Conservation (phyloP, 371 early-diverging fungal species). For the Mortierella sp. region DNA sequence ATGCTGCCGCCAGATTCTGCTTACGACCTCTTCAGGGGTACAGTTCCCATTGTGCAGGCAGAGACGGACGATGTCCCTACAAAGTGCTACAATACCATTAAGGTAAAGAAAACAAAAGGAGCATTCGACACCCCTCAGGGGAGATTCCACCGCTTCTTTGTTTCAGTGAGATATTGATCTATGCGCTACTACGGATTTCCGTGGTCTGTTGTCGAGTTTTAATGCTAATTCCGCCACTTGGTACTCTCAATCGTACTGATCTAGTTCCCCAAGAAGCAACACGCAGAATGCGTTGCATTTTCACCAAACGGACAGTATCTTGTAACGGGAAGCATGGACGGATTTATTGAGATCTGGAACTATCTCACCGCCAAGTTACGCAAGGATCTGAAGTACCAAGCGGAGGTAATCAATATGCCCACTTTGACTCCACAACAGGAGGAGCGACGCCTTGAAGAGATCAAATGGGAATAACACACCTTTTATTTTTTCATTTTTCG, state of each 20-base stretch:
- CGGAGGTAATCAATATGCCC: slow-evolving; percentile 76
- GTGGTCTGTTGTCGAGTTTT: too few species aligned
- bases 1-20: slow-evolving; percentile 70
- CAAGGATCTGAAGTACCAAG: slow-evolving; percentile 90
- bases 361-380: slow-evolving; percentile 88
- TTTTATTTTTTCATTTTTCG: too few species aligned
- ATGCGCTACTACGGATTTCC: too few species aligned
- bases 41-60: slow-evolving; percentile 64
- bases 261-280: slow-evolving; percentile 89
- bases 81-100: slow-evolving; percentile 76
- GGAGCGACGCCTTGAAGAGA: too few species aligned
- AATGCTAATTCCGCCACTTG: too few species aligned
- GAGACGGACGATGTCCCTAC: slow-evolving; percentile 80
- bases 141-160: too few species aligned
- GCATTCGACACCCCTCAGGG: too few species aligned
- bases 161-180: too few species aligned
- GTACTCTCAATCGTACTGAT: background rate
- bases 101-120: too few species aligned
- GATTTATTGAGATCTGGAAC: slow-evolving; percentile 96
- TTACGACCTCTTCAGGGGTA: slow-evolving; percentile 83
- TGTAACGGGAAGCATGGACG: slow-evolving; percentile 92
- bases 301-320: slow-evolving; percentile 86
- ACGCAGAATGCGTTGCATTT: slow-evolving; percentile 81
- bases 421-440: too few species aligned
- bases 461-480: too few species aligned